Evolutionary conservation across 495 filamentous ascomycete species (phyloP), one percentile per base, ranked within the genome.

Genomic region (Neurospora discreta): DNA sequence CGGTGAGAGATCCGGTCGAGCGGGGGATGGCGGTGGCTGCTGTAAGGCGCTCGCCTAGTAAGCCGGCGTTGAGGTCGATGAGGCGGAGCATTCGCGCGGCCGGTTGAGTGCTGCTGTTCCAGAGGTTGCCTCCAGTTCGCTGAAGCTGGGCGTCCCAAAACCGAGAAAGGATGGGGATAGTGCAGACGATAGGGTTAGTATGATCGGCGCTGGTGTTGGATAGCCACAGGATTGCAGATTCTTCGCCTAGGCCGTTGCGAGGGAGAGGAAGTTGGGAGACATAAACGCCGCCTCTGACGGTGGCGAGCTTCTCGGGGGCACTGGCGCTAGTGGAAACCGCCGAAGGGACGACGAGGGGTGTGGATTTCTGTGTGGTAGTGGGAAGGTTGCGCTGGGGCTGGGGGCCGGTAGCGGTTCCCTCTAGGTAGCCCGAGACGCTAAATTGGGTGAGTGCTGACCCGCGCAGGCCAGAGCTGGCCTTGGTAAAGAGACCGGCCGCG

Each of bases 171-270:
- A 87, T 88, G 3, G 91, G 87, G 58, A 93, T 90, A 8, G 88
- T 81, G 15, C 80, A 82, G 9, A 89, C 85, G 5, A 89, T 84
- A 33, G 84, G 83, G 52, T 33, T 60, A 60, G 15, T 60, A 1
- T 60, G 26, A 43, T 86, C 84, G 30, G 86, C 85, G 15, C 87
- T 84, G 52, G 23, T 60, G 26, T 60, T 60, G n/a, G 87, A 89
- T 58, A 91, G 86, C 81, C 89, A 91, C n/a, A 92, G 80, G 18
- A 91, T 80, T 11, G 90, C 84, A 39, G 86, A 88, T 77, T 93
- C 91, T 40, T 92, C 90, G 0, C 84, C 76, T 33, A 60, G 26
- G 52, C 52, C 52, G 52, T 60, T 60, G 26, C 52, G 52, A 33
- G 52, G 52, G 2, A 60, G 52, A 4, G 84, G 76, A 18, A 82